phyloP scores from a whole-genome alignment of 805 yeast species.

The Candida insectorum region DNA sequence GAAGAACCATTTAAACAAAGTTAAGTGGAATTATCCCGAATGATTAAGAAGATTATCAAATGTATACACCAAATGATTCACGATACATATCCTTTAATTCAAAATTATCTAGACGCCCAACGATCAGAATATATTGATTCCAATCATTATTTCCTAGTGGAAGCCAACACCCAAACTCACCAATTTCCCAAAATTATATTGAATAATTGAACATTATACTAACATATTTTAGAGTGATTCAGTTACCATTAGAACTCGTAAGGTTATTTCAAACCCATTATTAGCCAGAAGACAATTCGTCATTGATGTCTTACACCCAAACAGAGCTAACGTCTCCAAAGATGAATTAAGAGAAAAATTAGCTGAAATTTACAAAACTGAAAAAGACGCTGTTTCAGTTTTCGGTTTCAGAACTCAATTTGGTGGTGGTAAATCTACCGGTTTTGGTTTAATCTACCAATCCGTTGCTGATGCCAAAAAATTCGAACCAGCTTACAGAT shows the following conservation, averaged over 20 bases:
- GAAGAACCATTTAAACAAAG: too few relatives aligned
- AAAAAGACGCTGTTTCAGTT: conserved; percentile 92
- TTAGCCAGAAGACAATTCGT: conserved; percentile 99
- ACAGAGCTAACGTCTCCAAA: conserved; percentile 98
- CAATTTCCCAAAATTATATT: too few relatives aligned
- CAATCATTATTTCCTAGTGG: background rate
- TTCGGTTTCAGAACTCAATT: conserved; percentile 99
- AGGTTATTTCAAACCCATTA: conserved; percentile 98
- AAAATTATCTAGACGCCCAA: too few relatives aligned
- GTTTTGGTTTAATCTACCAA: conserved; percentile 99
- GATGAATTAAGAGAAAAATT: conserved; percentile 96
- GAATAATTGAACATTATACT: too few relatives aligned
- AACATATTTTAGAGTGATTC: conserved; percentile 80
- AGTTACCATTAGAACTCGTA: conserved; percentile 99
- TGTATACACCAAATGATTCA: background rate
- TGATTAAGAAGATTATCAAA: background rate
- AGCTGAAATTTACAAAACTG: conserved; percentile 85
- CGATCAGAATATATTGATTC: background rate
- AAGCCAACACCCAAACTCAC: background rate
- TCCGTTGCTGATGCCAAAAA: conserved; percentile 96
- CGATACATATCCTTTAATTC: background rate
- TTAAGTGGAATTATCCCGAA: too few relatives aligned
- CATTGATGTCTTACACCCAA: conserved; percentile 99
- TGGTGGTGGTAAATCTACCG: conserved; percentile 99
- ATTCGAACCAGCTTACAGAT: conserved; percentile 99